Evolutionary conservation across 208 protist species (phyloP).

Genomic region (Sergeia podlipaevii): DNA sequence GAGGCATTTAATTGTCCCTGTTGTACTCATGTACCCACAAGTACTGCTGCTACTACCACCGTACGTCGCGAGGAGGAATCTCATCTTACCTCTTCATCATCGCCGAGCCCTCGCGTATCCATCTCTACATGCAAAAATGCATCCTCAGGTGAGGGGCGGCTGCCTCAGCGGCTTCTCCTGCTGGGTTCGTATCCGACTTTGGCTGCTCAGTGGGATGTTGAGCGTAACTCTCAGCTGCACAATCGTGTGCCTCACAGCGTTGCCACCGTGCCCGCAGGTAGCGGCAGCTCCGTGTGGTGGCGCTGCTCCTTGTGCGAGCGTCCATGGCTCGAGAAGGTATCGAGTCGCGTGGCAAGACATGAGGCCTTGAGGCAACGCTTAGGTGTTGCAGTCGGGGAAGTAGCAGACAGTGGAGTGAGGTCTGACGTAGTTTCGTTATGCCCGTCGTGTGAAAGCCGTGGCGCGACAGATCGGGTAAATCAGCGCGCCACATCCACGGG

Average conservation of each 20-base stretch:
- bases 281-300: conserved; percentile 51
- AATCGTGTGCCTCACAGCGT: conserved; percentile 46
- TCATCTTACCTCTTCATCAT: too few species aligned
- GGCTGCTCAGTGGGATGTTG: conserved; percentile 62
- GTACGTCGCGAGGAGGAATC: too few species aligned
- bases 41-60: background rate
- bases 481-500: background rate
- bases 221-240: conserved; percentile 37
- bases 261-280: conserved; percentile 35
- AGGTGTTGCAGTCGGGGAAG: background rate
- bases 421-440: conserved; percentile 29
- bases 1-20: conserved; percentile 41
- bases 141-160: background rate
- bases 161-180: background rate
- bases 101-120: too few species aligned
- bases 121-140: too few species aligned
- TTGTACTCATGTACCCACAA: conserved; percentile 12
- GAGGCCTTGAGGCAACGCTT: background rate
- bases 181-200: conserved; percentile 37
- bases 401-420: conserved; percentile 5
- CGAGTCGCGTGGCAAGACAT: conserved; percentile 30
- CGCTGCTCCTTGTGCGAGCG: conserved; percentile 43
- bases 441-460: conserved; percentile 52
- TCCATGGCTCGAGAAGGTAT: conserved; percentile 58
- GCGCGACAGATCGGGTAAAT: conserved; percentile 1